phyloP scores from a whole-genome alignment of 2,329 filamentous ascomycete species.

The Talaromyces marneffei region DNA sequence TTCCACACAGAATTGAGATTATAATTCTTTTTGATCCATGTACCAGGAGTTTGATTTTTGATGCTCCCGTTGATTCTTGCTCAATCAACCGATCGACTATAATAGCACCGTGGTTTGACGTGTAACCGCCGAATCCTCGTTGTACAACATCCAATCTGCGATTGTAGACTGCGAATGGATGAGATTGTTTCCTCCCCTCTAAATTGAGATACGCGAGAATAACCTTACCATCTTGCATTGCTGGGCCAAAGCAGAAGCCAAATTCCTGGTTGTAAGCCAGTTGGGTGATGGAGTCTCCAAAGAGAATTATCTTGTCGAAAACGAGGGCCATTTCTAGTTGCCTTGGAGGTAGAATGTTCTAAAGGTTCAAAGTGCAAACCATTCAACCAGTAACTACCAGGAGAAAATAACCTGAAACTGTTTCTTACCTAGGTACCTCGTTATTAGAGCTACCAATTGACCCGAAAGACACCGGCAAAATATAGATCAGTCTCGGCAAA shows the following conservation, averaged over 20 bases:
- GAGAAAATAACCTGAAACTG: no score
- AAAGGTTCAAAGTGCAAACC: not conserved
- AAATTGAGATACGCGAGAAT: not conserved
- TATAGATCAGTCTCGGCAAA: not conserved
- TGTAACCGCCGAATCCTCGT: slow-evolving; percentile 6
- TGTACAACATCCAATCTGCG: slow-evolving; percentile 4
- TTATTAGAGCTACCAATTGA: no score
- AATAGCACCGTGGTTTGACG: not conserved
- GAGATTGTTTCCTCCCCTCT: not conserved
- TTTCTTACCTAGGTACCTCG: no score
- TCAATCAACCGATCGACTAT: slow-evolving; percentile 1
- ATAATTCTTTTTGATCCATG: no score
- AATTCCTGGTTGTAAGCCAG: slow-evolving; percentile 1
- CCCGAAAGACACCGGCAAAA: not conserved
- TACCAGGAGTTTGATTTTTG: slow-evolving; percentile 1
- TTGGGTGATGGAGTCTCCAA: slow-evolving; percentile 5
- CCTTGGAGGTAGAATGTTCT: no score
- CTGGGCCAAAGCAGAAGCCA: slow-evolving; percentile 1
- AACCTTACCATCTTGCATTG: slow-evolving; percentile 9
- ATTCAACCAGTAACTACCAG: no score
- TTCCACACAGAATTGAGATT: not conserved
- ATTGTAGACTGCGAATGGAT: not conserved
- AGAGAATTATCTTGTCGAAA: slow-evolving; percentile 1
- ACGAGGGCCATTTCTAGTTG: not conserved
- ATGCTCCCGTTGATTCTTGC: not conserved